Base-by-base conservation (phyloP, 805 yeast species). In the Nakazawaea ambrosiae region DNA sequence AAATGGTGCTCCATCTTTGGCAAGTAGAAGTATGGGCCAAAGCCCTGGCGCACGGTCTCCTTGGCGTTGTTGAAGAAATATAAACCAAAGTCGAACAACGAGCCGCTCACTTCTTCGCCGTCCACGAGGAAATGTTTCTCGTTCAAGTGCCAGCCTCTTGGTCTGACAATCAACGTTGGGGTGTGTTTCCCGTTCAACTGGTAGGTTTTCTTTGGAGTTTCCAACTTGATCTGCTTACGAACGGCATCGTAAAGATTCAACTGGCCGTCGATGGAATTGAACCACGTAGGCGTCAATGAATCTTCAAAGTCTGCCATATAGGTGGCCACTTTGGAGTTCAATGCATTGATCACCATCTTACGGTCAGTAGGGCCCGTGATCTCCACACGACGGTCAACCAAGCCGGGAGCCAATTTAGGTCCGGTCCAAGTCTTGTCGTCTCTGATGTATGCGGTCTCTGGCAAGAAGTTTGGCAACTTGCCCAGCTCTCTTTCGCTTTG, bases 261-360 rank as follows among this genome's bases (percentile, higher is more conserved):
- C 59, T 80, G 86, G 37, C 86, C 86, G 41, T 75, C 80, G 39
- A 73, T 71, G 61, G 75, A 61, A 60, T 78, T 78, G 51, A 55
- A 52, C 86, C 86, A 78, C 31, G 83, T 77, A 33, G 86, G 86
- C 26, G 85, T 74, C 54, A 75, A 66, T 18, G 84, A 77, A 57
- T 79, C 86, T 61, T 80, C 86, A 46, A 79, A 79, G 55, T 80
- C 86, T 38, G 83, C 78, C 86, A 79, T 80, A 61, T 79, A 80
- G 33, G 85, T 78, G 50, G 78, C 81, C 33, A 79, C 86, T 31
- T 68, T 67, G 12, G 84, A 69, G 61, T 78, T 78, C 52, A 78
- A 68, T 26, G 86, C 86, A 48, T 78, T 78, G 63, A 78, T 77
- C 41, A 78, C 84, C 86, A 78, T 78, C 57, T 78, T 78, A 44